Conservation (phyloP, 495 filamentous ascomycete species). For the Tetracladium setigerum region DNA sequence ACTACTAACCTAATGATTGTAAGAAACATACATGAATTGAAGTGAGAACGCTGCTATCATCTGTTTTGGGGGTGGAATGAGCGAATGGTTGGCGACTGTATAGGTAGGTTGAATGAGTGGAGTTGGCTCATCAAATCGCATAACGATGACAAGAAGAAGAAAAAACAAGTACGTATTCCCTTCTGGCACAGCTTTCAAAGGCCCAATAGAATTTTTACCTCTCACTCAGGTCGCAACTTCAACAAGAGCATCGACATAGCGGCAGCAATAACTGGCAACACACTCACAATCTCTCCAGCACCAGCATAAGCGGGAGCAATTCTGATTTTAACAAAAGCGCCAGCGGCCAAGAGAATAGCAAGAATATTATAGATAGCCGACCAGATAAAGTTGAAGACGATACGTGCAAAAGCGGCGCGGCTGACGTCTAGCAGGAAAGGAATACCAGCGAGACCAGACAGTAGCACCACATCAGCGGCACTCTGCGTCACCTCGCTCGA, state of each 20-base stretch:
- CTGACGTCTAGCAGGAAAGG: slow-evolving; percentile 29
- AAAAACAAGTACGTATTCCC: too few relatives aligned
- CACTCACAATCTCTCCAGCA: slow-evolving; percentile 50
- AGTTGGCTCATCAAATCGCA: too few relatives aligned
- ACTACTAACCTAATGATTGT: too few relatives aligned
- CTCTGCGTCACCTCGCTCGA: background rate
- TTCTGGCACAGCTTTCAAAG: too few relatives aligned
- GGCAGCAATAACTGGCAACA: slow-evolving; percentile 43
- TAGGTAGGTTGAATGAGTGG: too few relatives aligned
- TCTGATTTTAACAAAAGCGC: slow-evolving; percentile 40
- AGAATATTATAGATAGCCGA: slow-evolving; percentile 44
- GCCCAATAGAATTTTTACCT: too few relatives aligned
- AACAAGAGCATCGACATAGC: slow-evolving; percentile 34
- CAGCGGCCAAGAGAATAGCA: slow-evolving; percentile 43
- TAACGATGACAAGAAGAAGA: too few relatives aligned
- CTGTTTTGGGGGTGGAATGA: too few relatives aligned
- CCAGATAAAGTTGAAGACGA: slow-evolving; percentile 50
- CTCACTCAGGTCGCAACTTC: too few relatives aligned
- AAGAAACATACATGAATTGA: too few relatives aligned
- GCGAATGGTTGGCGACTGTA: too few relatives aligned
- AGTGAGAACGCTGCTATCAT: too few relatives aligned
- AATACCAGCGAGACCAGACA: background rate
- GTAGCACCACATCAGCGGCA: background rate
- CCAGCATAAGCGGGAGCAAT: slow-evolving; percentile 49
- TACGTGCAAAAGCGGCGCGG: slow-evolving; percentile 27